Evolutionary conservation across 805 yeast genomes (phyloP), one percentile per base, ranked within the genome.

Genomic region (Lipomyces spencermartinsiae): DNA sequence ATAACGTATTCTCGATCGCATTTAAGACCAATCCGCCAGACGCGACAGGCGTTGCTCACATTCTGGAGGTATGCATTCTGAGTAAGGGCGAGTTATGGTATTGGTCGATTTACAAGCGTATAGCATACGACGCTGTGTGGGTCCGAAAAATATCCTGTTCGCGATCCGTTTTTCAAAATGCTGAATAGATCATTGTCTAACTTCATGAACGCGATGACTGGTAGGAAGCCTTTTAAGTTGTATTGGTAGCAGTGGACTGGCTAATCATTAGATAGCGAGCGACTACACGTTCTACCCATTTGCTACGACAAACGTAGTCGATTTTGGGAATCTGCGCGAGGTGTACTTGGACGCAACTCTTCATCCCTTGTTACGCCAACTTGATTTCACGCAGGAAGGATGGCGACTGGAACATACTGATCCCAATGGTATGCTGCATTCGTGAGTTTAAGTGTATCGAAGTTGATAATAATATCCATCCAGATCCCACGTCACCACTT

Each of bases 141-240:
- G 1, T 93, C 98, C 0, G 83, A 85, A 65, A 90, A 89, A 76
- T 95, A 87, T 78, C 98, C 98, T 1, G 97, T 95, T 1, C 83
- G 98, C 73, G 99, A 95, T 79, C 99, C 99, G 1, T 95, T 95
- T 78, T 95, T 95, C 85, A 94, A 94, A 78, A 95, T 95, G 99
- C 83, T 94, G 67, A 94, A 93, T 78, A 81, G 98, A 71, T 92
- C 98, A n/a, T 81, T 95, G 74, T 88, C 97, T 43, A 95, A 92
- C 77, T 95, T 93, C 79, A 95, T 95, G 99, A 95, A 95, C 77
- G 99, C 99, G 8, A 92, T 95, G 97, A 95, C 99, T 0, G 67
- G 70, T 66, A 39, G 4, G 70, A 34, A 10, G 5, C 35, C 12
- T 1, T 7, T n/a, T 12, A 19, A 14, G 22, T 49, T 31, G 14